Evolutionary conservation across 768 basidiomycete genomes (phyloP), one percentile per base, ranked within the genome.

Genomic region (Inosperma sp.): DNA sequence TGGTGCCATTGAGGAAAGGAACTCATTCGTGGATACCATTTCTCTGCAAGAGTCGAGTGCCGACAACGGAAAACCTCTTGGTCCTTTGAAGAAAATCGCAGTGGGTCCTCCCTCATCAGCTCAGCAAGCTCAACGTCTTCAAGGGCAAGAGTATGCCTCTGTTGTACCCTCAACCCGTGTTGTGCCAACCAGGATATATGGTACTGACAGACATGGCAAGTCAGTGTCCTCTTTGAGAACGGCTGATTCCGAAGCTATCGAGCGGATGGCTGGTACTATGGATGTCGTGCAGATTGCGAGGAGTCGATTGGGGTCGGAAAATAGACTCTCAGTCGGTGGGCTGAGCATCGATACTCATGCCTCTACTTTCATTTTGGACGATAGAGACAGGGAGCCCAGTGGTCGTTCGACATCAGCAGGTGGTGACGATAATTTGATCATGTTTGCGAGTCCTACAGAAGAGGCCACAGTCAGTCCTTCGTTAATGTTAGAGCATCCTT

Each of bases 221-320:
- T 75, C 86, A 64, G 56, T 72, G 76, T 67, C 81, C 63, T 75
- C 87, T 59, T 52, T 80, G 62, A 63, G 69, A 41, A 88, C 88
- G 10, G 80, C 85, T 7, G 78, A 88, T 61, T 82, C 87, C 25
- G 84, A 79, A 44, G 76, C 73, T 7, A 78, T 86, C 49, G 88
- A 88, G 58, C 70, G 73, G 49, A 75, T 88, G 59, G 84, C 77
- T 2, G 80, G 74, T 22, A 75, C 69, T 30, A 81, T 88, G 76
- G 83, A 87, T 66, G 83, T 91, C 36, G 76, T 83, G 29, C 83
- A 88, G 27, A 64, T 68, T 48, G 66, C 70, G 44, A 57, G 63
- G 30, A 69, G 63, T 31, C 59, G 63, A 31, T 60, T 61, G 30
- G 64, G 67, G 3, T 62, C 63, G 4, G 59, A 56, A 30, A 68